phyloP scores from a whole-genome alignment of 1,139 yeast genomes.

The Protomyces inouyei region DNA sequence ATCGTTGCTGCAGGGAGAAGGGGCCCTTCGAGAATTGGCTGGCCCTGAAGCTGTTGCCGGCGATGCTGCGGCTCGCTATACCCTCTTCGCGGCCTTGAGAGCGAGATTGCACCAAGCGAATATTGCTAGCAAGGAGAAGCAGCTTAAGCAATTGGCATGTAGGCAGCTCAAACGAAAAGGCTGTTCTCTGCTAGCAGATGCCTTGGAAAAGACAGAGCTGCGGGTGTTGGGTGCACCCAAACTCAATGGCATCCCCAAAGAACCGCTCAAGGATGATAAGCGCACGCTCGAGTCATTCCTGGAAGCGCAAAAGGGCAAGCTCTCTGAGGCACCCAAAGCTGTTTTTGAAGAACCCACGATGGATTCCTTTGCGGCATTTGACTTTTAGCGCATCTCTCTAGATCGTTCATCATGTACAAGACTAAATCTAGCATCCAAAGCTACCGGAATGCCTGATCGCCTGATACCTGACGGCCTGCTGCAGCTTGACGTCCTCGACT shows the following conservation, averaged over 20 bases:
- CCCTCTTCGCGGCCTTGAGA: neutral
- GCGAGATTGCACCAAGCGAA: neutral
- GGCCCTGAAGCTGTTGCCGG: neutral
- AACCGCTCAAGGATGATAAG: neutral
- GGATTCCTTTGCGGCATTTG: constrained; percentile 26
- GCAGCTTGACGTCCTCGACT: constrained; percentile 17
- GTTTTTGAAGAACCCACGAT: constrained; percentile 21
- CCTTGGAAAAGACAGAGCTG: neutral
- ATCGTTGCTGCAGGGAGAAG: neutral
- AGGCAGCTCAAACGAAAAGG: neutral
- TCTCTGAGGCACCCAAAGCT: constrained; percentile 14
- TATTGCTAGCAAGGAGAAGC: neutral
- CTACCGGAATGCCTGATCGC: neutral
- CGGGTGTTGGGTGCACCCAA: neutral
- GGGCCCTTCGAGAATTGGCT: neutral
- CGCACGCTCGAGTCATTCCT: constrained; percentile 2
- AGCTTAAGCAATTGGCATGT: neutral
- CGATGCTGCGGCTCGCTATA: neutral
- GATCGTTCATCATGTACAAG: neutral
- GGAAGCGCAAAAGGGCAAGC: constrained; percentile 6
- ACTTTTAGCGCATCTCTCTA: neutral
- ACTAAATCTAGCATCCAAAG: neutral
- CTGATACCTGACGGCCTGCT: neutral
- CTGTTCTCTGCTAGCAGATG: neutral
- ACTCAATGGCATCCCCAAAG: neutral